Conservation (phyloP, 345 rosid species). For the Aquilaria sinensis region DNA sequence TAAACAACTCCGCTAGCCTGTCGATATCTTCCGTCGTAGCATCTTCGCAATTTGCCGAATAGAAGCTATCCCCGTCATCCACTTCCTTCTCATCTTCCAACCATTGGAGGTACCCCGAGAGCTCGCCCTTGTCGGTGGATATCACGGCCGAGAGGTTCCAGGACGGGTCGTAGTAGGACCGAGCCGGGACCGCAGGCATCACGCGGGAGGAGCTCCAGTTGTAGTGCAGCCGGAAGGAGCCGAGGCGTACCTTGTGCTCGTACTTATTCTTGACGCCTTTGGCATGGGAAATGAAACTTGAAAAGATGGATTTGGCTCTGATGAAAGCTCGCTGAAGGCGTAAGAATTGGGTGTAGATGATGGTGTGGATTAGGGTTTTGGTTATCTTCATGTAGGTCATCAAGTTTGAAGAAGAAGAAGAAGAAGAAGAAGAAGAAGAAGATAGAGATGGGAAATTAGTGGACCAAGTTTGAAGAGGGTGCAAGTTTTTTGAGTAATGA, state of each 20-base stretch:
- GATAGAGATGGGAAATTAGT: slow-evolving; percentile 22
- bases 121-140: slow-evolving; percentile 24
- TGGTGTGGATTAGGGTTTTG: slow-evolving; percentile 55
- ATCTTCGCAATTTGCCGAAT: background rate
- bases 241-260: slow-evolving; percentile 43
- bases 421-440: too few species aligned
- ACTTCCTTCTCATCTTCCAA: slow-evolving; percentile 47
- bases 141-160: slow-evolving; percentile 33
- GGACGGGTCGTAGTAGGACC: slow-evolving; percentile 48
- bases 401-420: slow-evolving; percentile 26
- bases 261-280: slow-evolving; percentile 26
- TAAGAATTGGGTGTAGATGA: slow-evolving; percentile 47
- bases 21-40: slow-evolving; percentile 51
- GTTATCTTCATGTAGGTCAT: slow-evolving; percentile 25
- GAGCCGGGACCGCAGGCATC: slow-evolving; percentile 36
- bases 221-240: slow-evolving; percentile 85
- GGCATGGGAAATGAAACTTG: slow-evolving; percentile 25
- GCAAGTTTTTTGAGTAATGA: slow-evolving; percentile 15
- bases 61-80: slow-evolving; percentile 9
- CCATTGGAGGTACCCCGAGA: slow-evolving; percentile 57
- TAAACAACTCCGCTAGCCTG: slow-evolving; percentile 72
- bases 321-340: slow-evolving; percentile 47
- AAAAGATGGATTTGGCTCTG: slow-evolving; percentile 45
- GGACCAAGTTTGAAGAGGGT: slow-evolving; percentile 17
- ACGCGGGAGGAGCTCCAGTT: slow-evolving; percentile 86